Evolutionary conservation across 2,329 filamentous ascomycete species (phyloP).

Genomic region (Talaromyces islandicus): DNA sequence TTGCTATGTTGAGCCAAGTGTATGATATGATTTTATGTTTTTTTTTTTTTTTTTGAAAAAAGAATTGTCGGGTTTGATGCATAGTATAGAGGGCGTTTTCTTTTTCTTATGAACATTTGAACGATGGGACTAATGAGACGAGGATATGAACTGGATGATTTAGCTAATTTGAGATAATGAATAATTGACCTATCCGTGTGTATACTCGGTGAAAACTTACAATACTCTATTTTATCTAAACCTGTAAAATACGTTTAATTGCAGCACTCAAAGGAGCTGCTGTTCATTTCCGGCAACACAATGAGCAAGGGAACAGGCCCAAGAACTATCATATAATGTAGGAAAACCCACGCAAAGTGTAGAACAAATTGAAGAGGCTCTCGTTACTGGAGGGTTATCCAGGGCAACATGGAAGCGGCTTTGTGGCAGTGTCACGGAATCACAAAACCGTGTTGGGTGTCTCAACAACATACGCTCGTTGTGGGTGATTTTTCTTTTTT

Average conservation of each 20-base stretch:
- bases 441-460: too few species aligned
- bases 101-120: not conserved
- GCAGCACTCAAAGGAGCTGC: not conserved
- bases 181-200: not conserved
- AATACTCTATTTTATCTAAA: too few species aligned
- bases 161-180: not conserved
- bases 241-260: too few species aligned
- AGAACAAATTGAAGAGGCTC: not conserved
- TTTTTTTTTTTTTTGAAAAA: not conserved
- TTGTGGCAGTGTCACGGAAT: too few species aligned
- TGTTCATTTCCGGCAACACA: not conserved
- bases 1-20: not conserved
- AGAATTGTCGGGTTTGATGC: not conserved
- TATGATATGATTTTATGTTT: conserved; percentile 5
- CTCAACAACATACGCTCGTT: too few species aligned
- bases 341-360: too few species aligned
- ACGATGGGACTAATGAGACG: not conserved
- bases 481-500: too few species aligned
- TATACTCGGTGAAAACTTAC: too few species aligned
- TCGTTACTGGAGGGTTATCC: not conserved
- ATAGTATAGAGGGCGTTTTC: not conserved
- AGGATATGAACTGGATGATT: not conserved
- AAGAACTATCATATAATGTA: not conserved
- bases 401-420: not conserved
- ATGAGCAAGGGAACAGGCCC: not conserved